Percentiles rank a stretch among this genome's conserved stretches.
Conservation (phyloP, 495 filamentous ascomycete species). For the Articulospora tetracladia region DNA sequence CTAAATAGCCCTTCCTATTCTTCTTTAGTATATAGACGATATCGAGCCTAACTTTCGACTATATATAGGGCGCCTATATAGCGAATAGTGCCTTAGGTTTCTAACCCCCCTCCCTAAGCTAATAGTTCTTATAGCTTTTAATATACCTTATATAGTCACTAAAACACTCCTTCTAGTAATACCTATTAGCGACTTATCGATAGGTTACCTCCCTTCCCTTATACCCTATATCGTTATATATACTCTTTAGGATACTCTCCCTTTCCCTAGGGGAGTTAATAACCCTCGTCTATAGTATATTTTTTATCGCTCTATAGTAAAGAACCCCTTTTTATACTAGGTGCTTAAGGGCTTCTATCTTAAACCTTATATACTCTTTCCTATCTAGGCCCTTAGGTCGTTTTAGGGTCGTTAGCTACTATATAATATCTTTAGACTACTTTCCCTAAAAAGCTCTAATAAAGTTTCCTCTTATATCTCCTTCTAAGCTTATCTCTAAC, state of each 20-base stretch:
- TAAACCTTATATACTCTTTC: not conserved
- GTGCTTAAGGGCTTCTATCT: not conserved
- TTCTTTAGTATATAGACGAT: not conserved
- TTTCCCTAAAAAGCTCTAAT: not conserved
- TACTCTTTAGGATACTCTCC: not conserved
- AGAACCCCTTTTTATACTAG: not conserved
- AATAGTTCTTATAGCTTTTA: not conserved
- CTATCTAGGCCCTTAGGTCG: not conserved
- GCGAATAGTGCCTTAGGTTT: not conserved
- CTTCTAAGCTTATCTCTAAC: not conserved
- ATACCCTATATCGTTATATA: no score
- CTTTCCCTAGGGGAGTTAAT: not conserved
- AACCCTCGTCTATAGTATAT: not conserved
- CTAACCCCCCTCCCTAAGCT: not conserved
- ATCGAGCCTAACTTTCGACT: not conserved
- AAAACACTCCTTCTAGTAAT: not conserved
- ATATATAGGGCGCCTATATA: not conserved
- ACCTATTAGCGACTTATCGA: not conserved
- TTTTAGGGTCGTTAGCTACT: not conserved
- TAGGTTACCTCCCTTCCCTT: not conserved
- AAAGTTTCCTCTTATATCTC: not conserved
- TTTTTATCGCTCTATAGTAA: not conserved
- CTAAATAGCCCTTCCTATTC: not conserved
- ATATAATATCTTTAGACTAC: not conserved
- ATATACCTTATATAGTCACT: not conserved